phyloP scores from a whole-genome alignment of 257 asterid species.

The Ilex aquifolium region DNA sequence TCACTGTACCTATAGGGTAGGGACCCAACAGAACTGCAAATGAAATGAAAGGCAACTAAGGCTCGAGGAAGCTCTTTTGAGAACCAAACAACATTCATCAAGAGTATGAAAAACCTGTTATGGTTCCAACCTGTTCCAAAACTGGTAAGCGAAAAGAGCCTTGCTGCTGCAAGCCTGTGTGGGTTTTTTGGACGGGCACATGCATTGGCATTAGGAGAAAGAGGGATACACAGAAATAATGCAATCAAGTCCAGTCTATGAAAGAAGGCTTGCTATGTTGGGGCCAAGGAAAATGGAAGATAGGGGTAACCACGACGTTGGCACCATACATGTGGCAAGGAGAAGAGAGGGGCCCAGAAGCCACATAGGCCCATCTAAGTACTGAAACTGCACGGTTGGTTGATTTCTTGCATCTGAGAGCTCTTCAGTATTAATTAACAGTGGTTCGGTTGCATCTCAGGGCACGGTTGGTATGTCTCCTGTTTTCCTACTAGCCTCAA shows the following conservation, averaged over 20 bases:
- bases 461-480: too few species aligned
- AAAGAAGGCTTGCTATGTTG: conserved; percentile 86
- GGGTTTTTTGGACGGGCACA: conserved; percentile 44
- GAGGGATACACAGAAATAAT: conserved; percentile 77
- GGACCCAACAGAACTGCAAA: conserved; percentile 77
- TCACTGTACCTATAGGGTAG: too few species aligned
- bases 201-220: conserved; percentile 88
- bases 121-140: conserved; percentile 75
- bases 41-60: conserved; percentile 58
- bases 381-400: conserved; percentile 23
- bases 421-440: conserved; percentile 31
- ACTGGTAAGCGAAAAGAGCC: conserved; percentile 63
- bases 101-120: conserved; percentile 53
- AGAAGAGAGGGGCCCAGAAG: conserved; percentile 76
- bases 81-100: conserved; percentile 37
- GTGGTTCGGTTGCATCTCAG: conserved; percentile 30
- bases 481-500: too few species aligned
- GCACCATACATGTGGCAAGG: conserved; percentile 76
- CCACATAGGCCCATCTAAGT: conserved; percentile 70
- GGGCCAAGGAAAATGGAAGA: conserved; percentile 86
- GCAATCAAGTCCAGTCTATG: conserved; percentile 91
- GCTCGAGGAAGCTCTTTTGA: conserved; percentile 52
- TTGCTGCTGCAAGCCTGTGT: conserved; percentile 28
- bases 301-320: conserved; percentile 84
- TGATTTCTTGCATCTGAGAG: conserved; percentile 11